These are phyloP conservation scores for Quercus cerris DNA, from an alignment of 306 rosid species.

Conservation along the genomic window DNA sequence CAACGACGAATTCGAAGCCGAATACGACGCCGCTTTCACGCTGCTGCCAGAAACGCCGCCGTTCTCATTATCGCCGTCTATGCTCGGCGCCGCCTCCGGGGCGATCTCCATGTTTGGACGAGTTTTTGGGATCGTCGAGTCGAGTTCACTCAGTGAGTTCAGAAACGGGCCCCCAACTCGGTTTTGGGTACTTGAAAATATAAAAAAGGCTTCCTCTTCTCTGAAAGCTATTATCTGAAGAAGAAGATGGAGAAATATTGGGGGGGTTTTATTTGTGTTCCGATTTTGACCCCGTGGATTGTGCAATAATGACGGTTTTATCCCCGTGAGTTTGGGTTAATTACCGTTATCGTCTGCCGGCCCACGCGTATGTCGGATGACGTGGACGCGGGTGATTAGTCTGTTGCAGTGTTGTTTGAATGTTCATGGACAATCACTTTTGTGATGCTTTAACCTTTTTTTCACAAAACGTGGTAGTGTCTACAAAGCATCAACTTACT, in stretches of 20 bases:
- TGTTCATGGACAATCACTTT: background rate
- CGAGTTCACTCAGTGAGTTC: slow-evolving; percentile 32
- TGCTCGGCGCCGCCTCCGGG: slow-evolving; percentile 48
- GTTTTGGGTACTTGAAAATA: background rate
- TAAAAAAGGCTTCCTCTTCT: background rate
- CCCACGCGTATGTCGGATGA: background rate
- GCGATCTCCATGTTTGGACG: slow-evolving; percentile 68
- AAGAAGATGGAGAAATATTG: background rate
- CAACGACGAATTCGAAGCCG: slow-evolving; percentile 32
- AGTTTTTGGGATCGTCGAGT: slow-evolving; percentile 29
- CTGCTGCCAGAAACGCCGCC: slow-evolving; percentile 27
- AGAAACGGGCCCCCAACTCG: slow-evolving; percentile 25
- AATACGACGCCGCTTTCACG: slow-evolving; percentile 28
- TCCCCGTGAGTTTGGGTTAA: slow-evolving; percentile 14
- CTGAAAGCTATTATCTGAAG: background rate
- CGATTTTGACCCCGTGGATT: slow-evolving; percentile 34
- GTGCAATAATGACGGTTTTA: slow-evolving; percentile 14
- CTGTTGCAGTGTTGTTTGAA: background rate
- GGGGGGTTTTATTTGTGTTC: background rate
- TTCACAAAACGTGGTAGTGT: too few species aligned
- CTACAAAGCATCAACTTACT: too few species aligned
- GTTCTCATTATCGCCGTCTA: slow-evolving; percentile 34
- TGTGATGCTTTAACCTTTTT: too few species aligned
- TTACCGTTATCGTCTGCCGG: slow-evolving; percentile 24
- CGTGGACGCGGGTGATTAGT: slow-evolving; percentile 31